Percentiles rank a stretch among this genome's conserved stretches.
Evolutionary conservation across 2,329 filamentous ascomycete genomes (phyloP).

Genomic region (Aureobasidium sp.): DNA sequence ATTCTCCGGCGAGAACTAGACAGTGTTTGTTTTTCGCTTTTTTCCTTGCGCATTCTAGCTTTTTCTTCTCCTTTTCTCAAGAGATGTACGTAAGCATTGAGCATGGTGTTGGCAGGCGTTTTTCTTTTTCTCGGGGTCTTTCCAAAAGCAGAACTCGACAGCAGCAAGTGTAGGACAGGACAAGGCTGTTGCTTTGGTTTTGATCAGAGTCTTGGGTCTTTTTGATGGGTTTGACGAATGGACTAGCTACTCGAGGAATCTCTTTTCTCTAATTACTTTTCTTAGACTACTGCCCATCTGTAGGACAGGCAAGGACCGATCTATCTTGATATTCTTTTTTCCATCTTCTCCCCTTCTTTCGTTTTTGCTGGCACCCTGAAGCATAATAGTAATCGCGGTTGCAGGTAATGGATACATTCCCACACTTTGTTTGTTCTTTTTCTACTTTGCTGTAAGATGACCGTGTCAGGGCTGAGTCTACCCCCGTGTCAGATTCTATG

Average conservation of each 20-base stretch:
- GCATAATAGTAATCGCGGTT: too few species aligned
- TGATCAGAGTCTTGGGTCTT: background rate
- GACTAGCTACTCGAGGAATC: background rate
- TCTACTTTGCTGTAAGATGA: too few species aligned
- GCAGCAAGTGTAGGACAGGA: background rate
- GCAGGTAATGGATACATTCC: too few species aligned
- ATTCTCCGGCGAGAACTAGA: background rate
- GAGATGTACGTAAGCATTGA: slow-evolving; percentile 1
- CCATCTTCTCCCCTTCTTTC: background rate
- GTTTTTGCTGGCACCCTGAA: too few species aligned
- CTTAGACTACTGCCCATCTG: background rate
- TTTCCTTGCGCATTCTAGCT: background rate
- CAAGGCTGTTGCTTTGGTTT: background rate
- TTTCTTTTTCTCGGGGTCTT: background rate
- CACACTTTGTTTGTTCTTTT: too few species aligned
- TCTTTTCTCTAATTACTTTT: background rate
- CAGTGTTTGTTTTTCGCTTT: background rate
- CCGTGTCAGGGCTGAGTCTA: too few species aligned
- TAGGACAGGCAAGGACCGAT: background rate
- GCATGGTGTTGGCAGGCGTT: slow-evolving; percentile 11
- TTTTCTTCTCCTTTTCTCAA: background rate
- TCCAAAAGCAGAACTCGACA: background rate
- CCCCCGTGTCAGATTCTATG: too few species aligned
- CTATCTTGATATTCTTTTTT: background rate
- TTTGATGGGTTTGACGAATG: background rate